A percentile compares a stretch with the other conserved stretches of the same genome.
These are phyloP conservation scores for Annulohypoxylon maeteangense DNA, from an alignment of 495 filamentous ascomycete species.

Conservation along the genomic window DNA sequence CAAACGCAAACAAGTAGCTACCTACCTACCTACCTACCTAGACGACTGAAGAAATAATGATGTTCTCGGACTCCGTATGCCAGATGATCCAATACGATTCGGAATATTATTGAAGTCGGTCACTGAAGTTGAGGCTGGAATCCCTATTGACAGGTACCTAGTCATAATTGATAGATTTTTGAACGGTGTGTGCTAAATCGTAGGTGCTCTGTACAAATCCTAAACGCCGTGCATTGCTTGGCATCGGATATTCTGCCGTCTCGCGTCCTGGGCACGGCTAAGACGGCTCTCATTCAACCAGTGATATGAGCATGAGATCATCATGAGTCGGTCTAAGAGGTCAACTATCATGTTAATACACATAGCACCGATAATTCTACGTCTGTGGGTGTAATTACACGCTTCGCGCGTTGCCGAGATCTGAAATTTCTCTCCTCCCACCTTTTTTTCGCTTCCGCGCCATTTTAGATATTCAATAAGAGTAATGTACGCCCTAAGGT, in stretches of 20 bases:
- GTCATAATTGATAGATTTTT: neutral
- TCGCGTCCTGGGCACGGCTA: neutral
- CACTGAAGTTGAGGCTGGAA: neutral
- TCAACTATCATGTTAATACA: neutral
- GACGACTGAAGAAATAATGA: too few relatives aligned
- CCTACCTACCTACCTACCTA: too few relatives aligned
- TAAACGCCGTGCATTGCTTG: neutral
- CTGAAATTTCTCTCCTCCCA: neutral
- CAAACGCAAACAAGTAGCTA: too few relatives aligned
- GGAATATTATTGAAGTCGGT: neutral
- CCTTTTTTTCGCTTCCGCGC: neutral
- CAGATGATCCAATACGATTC: neutral
- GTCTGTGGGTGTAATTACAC: neutral
- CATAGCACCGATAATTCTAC: neutral
- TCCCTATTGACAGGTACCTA: too few relatives aligned
- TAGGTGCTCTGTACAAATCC: too few relatives aligned
- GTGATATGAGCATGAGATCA: neutral
- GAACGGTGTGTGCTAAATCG: neutral
- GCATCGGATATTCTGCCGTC: neutral
- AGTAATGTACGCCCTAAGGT: neutral
- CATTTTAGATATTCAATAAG: neutral
- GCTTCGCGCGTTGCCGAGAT: neutral
- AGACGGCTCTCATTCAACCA: neutral
- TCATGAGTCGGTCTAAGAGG: neutral
- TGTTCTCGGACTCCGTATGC: neutral